A percentile compares a stretch with the other conserved stretches of the same genome.
Conservation (phyloP, 1,284 basidiomycete genomes). For the Leucoagaricus sp. region DNA sequence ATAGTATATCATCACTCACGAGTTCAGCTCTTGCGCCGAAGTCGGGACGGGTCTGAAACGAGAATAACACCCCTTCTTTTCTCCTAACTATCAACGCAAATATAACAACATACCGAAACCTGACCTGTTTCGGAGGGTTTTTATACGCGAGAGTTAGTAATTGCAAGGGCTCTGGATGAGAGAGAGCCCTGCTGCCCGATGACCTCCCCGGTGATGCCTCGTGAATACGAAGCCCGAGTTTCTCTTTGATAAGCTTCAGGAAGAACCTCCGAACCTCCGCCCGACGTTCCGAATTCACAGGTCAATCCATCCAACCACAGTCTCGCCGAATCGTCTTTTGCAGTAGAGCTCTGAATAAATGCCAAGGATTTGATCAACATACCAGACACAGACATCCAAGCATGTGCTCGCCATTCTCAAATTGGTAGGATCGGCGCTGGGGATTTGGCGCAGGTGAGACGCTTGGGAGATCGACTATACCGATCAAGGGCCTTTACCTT, state of each 20-base stretch:
- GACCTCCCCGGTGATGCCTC: neutral
- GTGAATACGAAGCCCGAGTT: neutral
- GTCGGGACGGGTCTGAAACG: slow-evolving; percentile 6
- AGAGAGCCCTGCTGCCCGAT: too few species aligned
- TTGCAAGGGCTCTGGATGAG: neutral
- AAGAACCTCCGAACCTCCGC: neutral
- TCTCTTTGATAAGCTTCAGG: neutral
- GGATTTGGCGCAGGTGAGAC: neutral
- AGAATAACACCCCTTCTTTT: neutral
- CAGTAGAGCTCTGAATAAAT: too few species aligned
- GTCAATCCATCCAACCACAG: too few species aligned
- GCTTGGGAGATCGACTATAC: neutral
- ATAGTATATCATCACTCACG: slow-evolving; percentile 6
- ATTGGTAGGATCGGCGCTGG: slow-evolving; percentile 1
- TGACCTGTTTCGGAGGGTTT: neutral
- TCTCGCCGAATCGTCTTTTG: neutral
- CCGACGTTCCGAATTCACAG: neutral
- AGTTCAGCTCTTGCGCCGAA: slow-evolving; percentile 7
- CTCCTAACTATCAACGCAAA: neutral
- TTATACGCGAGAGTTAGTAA: neutral
- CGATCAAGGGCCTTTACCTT: neutral
- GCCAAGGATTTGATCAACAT: too few species aligned
- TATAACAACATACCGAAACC: neutral
- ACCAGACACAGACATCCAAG: neutral
- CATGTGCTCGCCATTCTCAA: neutral